Evolutionary conservation across 441 rosid species (phyloP).

Genomic region (Adansonia grandidieri): DNA sequence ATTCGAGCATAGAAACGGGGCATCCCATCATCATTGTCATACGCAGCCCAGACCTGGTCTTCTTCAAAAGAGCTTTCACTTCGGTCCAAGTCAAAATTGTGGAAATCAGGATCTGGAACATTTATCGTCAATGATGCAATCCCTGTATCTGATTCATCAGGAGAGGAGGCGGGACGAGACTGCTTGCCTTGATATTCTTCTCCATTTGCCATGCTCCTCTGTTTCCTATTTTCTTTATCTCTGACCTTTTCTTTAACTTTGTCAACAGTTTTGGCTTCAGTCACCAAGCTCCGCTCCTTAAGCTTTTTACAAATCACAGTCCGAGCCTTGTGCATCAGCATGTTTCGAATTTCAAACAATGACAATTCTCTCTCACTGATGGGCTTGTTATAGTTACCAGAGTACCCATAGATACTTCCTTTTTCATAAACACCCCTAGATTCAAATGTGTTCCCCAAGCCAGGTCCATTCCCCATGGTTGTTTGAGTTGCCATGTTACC

Average conservation of each 20-base stretch:
- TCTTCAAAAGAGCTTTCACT: constrained; percentile 69
- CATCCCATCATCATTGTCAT: constrained; percentile 90
- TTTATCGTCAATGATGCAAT: constrained; percentile 43
- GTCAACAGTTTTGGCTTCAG: constrained; percentile 29
- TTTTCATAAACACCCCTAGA: constrained; percentile 37
- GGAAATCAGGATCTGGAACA: constrained; percentile 95
- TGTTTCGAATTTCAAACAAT: constrained; percentile 49
- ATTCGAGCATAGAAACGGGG: constrained; percentile 91
- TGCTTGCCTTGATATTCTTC: constrained; percentile 29
- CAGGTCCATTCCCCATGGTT: constrained; percentile 38
- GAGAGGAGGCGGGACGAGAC: constrained; percentile 25
- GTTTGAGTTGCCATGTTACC: constrained; percentile 36
- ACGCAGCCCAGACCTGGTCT: constrained; percentile 92
- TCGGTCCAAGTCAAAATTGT: constrained; percentile 80
- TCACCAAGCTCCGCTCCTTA: constrained; percentile 40
- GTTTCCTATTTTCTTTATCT: constrained; percentile 40
- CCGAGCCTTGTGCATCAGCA: constrained; percentile 58
- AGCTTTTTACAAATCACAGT: constrained; percentile 51
- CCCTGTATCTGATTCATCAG: constrained; percentile 28
- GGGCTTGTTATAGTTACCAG: constrained; percentile 38
- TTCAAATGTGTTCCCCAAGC: constrained; percentile 32
- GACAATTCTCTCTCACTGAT: constrained; percentile 51
- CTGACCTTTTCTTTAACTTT: constrained; percentile 28
- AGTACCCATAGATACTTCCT: constrained; percentile 37
- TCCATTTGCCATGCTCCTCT: constrained; percentile 35